Evolutionary conservation across 106 monocot species (phyloP), one percentile per base, ranked within the genome.

Genomic region (Xerophyta viscosa): DNA sequence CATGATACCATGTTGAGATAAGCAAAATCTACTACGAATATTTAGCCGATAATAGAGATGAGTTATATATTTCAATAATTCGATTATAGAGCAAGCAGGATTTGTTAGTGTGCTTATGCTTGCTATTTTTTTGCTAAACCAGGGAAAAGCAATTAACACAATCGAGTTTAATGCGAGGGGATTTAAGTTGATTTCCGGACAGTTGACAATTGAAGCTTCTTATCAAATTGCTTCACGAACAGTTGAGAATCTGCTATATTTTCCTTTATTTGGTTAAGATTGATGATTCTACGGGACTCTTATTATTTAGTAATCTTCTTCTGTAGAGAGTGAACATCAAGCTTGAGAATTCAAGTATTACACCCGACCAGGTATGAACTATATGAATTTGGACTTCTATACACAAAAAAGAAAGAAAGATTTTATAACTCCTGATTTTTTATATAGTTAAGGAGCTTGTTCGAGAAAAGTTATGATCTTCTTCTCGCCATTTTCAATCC

Each of bases 401-500:
- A n/a, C n/a, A n/a, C n/a, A n/a, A n/a, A n/a, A n/a, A n/a, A n/a
- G n/a, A n/a, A n/a, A n/a, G n/a, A n/a, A n/a, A n/a, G n/a, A n/a
- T n/a, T n/a, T n/a, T n/a, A n/a, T n/a, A n/a, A n/a, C n/a, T n/a
- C n/a, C n/a, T n/a, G n/a, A 15, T 39, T 10, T 12, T 39, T 1
- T 39, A 39, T 39, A 1, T 39, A 88, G 94, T 60, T 96, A 61
- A 82, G 73, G 78, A 75, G 73, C 53, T 53, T 96, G 47, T 88
- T 96, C 43, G 49, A 79, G 70, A 85, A 85, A 68, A 96, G 88
- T 51, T 85, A 88, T 10, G 81, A 96, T 48, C 55, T 96, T 52
- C 76, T 96, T 19, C 78, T 96, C 14, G 77, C 59, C 11, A 79
- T 96, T 59, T 96, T 88, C 78, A 88, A 96, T 42, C 94, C 94